Base-by-base conservation (phyloP, 768 basidiomycete species). In the Mrakia hoshinonis region DNA sequence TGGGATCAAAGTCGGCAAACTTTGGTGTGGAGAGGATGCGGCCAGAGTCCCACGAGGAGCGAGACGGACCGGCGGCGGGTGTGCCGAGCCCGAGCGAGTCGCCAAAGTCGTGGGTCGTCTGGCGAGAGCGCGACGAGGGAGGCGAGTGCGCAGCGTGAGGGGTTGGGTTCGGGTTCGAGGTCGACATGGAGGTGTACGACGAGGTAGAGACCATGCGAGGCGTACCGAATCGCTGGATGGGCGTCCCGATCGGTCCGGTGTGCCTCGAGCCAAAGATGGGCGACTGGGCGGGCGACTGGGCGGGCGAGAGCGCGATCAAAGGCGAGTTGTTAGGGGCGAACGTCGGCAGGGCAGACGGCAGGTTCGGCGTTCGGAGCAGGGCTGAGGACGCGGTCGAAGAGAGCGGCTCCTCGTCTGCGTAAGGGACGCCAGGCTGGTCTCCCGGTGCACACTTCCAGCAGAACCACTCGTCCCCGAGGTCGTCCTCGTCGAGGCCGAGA, bases 391-490 rank as follows among this genome's bases (percentile, higher is more conserved):
- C 36, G 36, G 36, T 15, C 18, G 34, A 22, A 4, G 58, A n/a
- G 58, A 61, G 58, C 18, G 58, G 58, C 20, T 61, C 18, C 58
- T 61, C 58, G 18, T 61, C 58, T 20, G n/a, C 34, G 34, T 61
- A 61, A 15, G 67, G 67, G 2, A 58, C 43, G 20, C 54, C 39
- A 15, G 55, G 43, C 39, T 68, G 67, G 24, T 71, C 70, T 31
- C 69, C 63, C 9, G 70, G 63, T 6, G 63, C 64, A 43, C 70
- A 71, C 34, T 63, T 65, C 70, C 70, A 71, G 47, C 70, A 71
- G 63, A 65, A 65, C 70, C 70, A 71, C 34, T 65, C 63, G 9
- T 51, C 52, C 26, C 55, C 70, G 31, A 71, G 51, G 55, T 71
- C 70, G n/a, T 51, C 63, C n/a, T 64, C 69, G 29, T 46, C 22